phyloP scores from a whole-genome alignment of 176 grass and related monocot genomes.

The Rhynchospora tenuis region DNA sequence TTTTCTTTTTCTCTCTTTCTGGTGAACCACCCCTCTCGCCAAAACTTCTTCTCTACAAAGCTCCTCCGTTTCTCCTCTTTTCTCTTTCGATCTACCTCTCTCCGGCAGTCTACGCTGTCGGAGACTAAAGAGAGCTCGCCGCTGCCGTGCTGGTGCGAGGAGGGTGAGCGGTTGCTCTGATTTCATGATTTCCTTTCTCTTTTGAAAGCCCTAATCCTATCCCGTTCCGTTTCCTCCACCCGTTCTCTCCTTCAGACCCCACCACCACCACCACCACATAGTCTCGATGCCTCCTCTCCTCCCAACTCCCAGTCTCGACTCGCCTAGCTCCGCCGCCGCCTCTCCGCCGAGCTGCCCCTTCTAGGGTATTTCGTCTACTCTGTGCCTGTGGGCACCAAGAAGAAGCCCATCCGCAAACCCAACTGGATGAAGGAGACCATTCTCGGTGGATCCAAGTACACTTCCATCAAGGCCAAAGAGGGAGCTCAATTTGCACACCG shows the following conservation, averaged over 20 bases:
- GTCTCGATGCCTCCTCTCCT: not conserved
- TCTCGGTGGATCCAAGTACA: slow-evolving; percentile 82
- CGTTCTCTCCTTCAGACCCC: slow-evolving; percentile 14
- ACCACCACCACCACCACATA: too few species aligned
- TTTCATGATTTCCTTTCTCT: slow-evolving; percentile 19
- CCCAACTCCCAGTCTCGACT: slow-evolving; percentile 29
- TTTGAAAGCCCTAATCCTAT: slow-evolving; percentile 2
- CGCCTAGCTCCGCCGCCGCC: slow-evolving; percentile 52
- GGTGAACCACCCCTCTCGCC: too few species aligned
- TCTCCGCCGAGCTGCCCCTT: slow-evolving; percentile 51
- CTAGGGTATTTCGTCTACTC: slow-evolving; percentile 75
- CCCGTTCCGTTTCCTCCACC: slow-evolving; percentile 23
- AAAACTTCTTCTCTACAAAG: too few species aligned
- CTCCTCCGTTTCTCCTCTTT: too few species aligned
- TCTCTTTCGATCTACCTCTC: too few species aligned
- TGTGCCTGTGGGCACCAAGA: slow-evolving; percentile 69
- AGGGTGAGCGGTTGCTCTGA: too few species aligned
- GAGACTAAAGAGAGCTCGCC: too few species aligned
- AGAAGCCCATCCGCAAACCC: slow-evolving; percentile 72
- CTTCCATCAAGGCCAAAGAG: slow-evolving; percentile 37
- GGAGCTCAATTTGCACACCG: too few species aligned
- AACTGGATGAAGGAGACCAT: slow-evolving; percentile 99
- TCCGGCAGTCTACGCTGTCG: too few species aligned
- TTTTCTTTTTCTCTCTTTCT: too few species aligned
- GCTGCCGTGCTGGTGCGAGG: too few species aligned